Base-by-base conservation (phyloP, 495 filamentous ascomycete species). In the Echria macrotheca region DNA sequence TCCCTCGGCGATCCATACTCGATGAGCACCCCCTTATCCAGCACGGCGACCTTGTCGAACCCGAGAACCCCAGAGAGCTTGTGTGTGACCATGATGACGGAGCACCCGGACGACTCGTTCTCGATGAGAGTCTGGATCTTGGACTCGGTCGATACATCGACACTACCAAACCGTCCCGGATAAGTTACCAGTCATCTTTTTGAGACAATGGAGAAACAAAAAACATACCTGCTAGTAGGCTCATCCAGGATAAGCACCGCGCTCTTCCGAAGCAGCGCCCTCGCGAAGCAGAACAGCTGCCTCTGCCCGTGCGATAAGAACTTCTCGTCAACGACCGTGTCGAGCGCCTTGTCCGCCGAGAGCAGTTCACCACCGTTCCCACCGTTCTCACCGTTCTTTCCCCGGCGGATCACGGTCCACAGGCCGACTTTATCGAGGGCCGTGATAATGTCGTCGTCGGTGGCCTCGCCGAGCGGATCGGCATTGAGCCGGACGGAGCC, bases 251-350 rank as follows among this genome's bases (percentile, higher is more conserved):
- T 45, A 14, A 67, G 15, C 1, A 67, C 29, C 0, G 39, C 49
- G 0, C 29, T 49, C 23, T 57, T 50, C 14, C 69, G 59, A 43
- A 85, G 64, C 6, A 84, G 53, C 2, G 78, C 81, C 8, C 80
- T 69, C 1, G 75, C 79, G 12, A 86, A 68, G 52, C 75, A 74
- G 56, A 84, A 72, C 9, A 86, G 69, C 60, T 84, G 82, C 23
- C 68, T 65, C 50, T 86, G 80, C 2, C 82, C 82, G 31, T 77
- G 73, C 0, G 76, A 80, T n/a, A 41, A n/a, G 17, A 41, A 41
- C 21, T 41, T 41, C 6, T 41, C 38, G 21, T 41, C 38, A 5
- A 41, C 38, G 5, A 21, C 22, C 6, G 11, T 22, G 3, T 41
- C 38, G 19, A 41, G 38, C 4, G 38, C 38, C n/a, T 22, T 24